phyloP scores from a whole-genome alignment of 306 rosid genomes.

The Oemleria cerasiformis region DNA sequence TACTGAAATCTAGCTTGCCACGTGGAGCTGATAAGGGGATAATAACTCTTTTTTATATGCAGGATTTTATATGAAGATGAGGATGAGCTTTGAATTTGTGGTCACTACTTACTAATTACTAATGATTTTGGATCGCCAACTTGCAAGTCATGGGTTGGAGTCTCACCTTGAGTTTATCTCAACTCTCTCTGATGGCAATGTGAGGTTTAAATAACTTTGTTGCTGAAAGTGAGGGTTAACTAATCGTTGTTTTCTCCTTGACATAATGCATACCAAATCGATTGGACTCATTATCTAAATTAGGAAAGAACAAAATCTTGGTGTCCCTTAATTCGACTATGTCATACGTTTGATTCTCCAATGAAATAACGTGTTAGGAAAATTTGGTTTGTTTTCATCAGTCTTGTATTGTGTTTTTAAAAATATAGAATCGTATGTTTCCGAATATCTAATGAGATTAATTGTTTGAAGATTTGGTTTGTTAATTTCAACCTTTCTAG shows the following conservation, averaged over 20 bases:
- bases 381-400: too few relatives aligned
- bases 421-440: too few relatives aligned
- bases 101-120: neutral
- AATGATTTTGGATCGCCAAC: neutral
- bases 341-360: too few relatives aligned
- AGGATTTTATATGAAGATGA: neutral
- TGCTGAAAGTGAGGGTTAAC: neutral
- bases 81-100: neutral
- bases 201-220: neutral
- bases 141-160: neutral
- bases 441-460: too few relatives aligned
- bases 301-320: too few relatives aligned
- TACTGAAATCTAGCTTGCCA: neutral
- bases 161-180: neutral
- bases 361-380: too few relatives aligned
- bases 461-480: neutral
- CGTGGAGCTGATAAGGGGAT: constrained; percentile 1
- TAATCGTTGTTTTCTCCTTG: too few relatives aligned
- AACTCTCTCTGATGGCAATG: neutral
- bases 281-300: too few relatives aligned
- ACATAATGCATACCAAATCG: too few relatives aligned
- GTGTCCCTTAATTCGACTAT: too few relatives aligned
- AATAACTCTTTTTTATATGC: neutral
- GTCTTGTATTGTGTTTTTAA: too few relatives aligned
- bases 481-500: neutral